Base-by-base conservation (phyloP, 163 green algal species). In the Scenedesmus sp. region DNA sequence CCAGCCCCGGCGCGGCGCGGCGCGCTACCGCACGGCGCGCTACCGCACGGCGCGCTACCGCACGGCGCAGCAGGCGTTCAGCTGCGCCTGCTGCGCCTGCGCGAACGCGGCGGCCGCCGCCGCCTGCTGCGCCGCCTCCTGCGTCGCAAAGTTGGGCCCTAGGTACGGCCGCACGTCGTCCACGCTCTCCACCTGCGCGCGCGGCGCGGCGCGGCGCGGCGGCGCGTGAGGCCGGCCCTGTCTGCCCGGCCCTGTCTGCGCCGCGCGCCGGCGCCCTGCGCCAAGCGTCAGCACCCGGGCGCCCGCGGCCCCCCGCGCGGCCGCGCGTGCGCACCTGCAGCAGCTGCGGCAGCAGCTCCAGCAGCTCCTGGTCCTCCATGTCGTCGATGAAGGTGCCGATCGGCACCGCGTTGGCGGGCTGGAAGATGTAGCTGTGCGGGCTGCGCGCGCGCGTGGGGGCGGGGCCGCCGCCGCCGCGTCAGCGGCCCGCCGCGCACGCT, bases 301-400 rank as follows among this genome's bases (percentile, higher is more conserved):
- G n/a, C n/a, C n/a, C n/a, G n/a, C n/a, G n/a, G n/a, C n/a, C n/a
- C n/a, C n/a, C n/a, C n/a, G n/a, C n/a, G n/a, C n/a, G n/a, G n/a
- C n/a, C n/a, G n/a, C n/a, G n/a, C n/a, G n/a, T n/a, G 14, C 11
- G n/a, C 53, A 81, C 44, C 62, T 67, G 50, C 50, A 81, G 74
- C 63, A 81, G 74, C 4, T 66, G 63, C 42, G 74, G 74, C 74
- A 81, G 51, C 63, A 98, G 77, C 47, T 92, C 82, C 17, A 94
- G 92, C 62, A 97, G 76, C 63, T 81, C 73, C 50, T 81, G 73
- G 62, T 98, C 94, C 14, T 91, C 72, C 74, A 83, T 83, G 83
- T 98, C 92, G 67, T 98, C 95, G 44, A 98, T 98, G 81, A 97
- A 98, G 13, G 91, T 96, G 45, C 85, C 81, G 53, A 99, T 97